Evolutionary conservation across 768 basidiomycete genomes (phyloP).

Genomic region (Termitomyces sp.): DNA sequence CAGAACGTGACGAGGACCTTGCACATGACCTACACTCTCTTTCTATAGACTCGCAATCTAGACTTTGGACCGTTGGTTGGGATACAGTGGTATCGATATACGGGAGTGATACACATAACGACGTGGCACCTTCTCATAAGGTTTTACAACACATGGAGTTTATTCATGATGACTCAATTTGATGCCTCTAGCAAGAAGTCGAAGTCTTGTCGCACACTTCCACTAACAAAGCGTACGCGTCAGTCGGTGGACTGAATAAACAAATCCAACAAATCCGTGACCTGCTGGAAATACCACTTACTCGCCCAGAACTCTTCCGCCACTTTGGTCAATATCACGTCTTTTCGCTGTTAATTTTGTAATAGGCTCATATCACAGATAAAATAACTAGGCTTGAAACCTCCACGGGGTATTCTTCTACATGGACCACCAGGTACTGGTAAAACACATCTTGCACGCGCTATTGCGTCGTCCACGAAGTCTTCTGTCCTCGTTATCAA

Average conservation of each 20-base stretch:
- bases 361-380: neutral
- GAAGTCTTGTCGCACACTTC: constrained; percentile 41
- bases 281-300: constrained; percentile 82
- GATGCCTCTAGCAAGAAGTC: constrained; percentile 34
- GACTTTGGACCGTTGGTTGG: constrained; percentile 66
- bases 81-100: constrained; percentile 51
- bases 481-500: constrained; percentile 92
- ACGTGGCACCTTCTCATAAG: constrained; percentile 26
- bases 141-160: constrained; percentile 17
- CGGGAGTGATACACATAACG: constrained; percentile 23
- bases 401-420: constrained; percentile 91
- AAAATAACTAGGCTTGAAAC: constrained; percentile 63
- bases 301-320: constrained; percentile 73
- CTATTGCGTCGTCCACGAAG: constrained; percentile 83
- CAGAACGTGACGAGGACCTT: constrained; percentile 24
- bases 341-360: neutral
- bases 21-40: constrained; percentile 38
- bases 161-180: constrained; percentile 11
- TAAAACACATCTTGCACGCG: constrained; percentile 93
- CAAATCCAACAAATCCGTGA: constrained; percentile 86
- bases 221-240: constrained; percentile 59
- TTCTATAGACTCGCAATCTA: constrained; percentile 32
- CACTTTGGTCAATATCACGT: constrained; percentile 55
- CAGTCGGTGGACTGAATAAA: constrained; percentile 82
- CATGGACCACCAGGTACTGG: constrained; percentile 98